Evolutionary conservation across 306 rosid species (phyloP).

Genomic region (Delonix regia): DNA sequence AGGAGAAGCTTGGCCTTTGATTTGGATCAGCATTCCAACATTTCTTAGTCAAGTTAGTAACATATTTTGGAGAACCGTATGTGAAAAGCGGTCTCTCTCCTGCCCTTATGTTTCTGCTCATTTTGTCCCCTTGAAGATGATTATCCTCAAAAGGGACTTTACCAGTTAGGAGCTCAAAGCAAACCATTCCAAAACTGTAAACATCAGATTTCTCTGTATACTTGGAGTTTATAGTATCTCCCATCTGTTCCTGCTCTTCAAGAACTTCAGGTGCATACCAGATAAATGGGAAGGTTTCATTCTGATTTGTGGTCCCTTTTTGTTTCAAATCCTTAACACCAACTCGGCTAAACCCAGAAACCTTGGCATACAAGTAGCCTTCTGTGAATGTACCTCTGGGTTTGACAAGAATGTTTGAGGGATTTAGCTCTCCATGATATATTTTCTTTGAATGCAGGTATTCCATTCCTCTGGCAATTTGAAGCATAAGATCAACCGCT

Average conservation of each 20-base stretch:
- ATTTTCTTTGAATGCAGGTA: conserved; percentile 78
- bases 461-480: conserved; percentile 91
- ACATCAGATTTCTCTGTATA: conserved; percentile 82
- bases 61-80: conserved; percentile 63
- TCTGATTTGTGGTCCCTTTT: conserved; percentile 59
- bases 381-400: conserved; percentile 63
- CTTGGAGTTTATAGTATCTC: conserved; percentile 46
- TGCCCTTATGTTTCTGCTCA: conserved; percentile 91
- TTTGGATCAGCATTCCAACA: conserved; percentile 86
- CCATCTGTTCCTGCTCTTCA: conserved; percentile 76
- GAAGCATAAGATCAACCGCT: conserved; percentile 86
- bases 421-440: conserved; percentile 78
- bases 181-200: conserved; percentile 95
- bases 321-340: conserved; percentile 43
- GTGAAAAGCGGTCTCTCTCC: conserved; percentile 95
- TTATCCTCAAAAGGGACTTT: conserved; percentile 97
- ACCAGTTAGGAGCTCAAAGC: conserved; percentile 89
- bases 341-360: conserved; percentile 70
- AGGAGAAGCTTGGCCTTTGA: conserved; percentile 85
- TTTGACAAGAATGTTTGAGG: conserved; percentile 76
- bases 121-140: conserved; percentile 95
- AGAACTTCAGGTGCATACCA: conserved; percentile 93
- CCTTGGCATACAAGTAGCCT: conserved; percentile 71
- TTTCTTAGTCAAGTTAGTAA: conserved; percentile 80
- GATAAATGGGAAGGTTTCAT: conserved; percentile 64